Base-by-base conservation (phyloP, 495 filamentous ascomycete species). In the Melanomma pulvis-pyrius region DNA sequence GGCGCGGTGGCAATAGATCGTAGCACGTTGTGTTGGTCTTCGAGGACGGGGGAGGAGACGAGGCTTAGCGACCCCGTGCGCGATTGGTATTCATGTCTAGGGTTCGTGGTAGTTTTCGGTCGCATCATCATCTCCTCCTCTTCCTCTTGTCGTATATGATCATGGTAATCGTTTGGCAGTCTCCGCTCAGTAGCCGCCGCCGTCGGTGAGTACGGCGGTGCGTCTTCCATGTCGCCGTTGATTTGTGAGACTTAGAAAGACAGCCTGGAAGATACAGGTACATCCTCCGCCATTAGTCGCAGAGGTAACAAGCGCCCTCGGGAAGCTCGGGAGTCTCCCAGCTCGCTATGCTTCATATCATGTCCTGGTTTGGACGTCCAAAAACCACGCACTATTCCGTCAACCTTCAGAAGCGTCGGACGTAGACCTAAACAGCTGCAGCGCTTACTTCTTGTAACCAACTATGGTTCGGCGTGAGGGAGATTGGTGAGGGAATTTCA, bases 121-220 rank as follows among this genome's bases (percentile, higher is more conserved):
- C 51, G 61, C 17, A 26, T 13, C 15, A 61, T 24, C 22, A 12
- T 50, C 26, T 17, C 32, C 1, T 54, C 64, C 0, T 56, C 64
- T 21, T 62, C 34, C 11, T 47, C 50, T 2, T 53, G 32, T 29
- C 24, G 1, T 5, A 48, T 3, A 28, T 32, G 19, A 3, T 1
- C 13, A 17, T 29, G 13, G 34, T 54, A 60, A 46, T 66, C 55
- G 17, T 47, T n/a, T 11, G 63, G 56, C 19, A 66, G 48, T 29
- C 36, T 39, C 1, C 47, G 28, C 63, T 66, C 63, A 32, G n/a
- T 54, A 1, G 19, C 15, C 19, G 63, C 4, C 12, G 51, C 57
- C n/a, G 34, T 67, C 1, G 64, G 64, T 6, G 57, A 61, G 57
- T 67, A 67, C 29, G 64, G 64, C 36, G 64, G 64, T n/a, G 39